A percentile compares a stretch with the other conserved stretches of the same genome.
Evolutionary conservation across 2,329 filamentous ascomycete species (phyloP).

Genomic region (Lachnellula cervina): DNA sequence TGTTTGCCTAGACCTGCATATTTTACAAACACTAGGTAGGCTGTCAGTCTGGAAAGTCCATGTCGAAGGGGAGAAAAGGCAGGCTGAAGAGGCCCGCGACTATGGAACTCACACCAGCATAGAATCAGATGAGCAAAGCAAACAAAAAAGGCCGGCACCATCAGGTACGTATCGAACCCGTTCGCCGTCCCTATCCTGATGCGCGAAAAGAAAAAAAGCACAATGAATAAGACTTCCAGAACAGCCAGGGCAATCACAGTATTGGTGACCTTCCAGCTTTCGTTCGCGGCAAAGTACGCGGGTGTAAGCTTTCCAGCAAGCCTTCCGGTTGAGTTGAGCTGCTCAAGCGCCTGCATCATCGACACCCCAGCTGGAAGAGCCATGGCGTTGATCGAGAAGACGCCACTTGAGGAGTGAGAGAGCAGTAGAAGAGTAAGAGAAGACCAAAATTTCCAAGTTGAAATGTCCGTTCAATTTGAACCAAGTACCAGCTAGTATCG

Average conservation of each 20-base stretch:
- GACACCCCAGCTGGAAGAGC: too few species aligned
- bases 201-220: neutral
- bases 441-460: too few species aligned
- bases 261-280: neutral
- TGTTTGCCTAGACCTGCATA: constrained; percentile 1
- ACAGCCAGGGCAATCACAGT: neutral
- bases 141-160: neutral
- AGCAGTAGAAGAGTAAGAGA: too few species aligned
- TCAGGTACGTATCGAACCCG: neutral
- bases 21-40: neutral
- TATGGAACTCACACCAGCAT: neutral
- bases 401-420: too few species aligned
- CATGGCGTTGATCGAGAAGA: too few species aligned
- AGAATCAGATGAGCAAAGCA: neutral
- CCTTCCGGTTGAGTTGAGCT: too few species aligned
- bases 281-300: too few species aligned
- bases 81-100: neutral
- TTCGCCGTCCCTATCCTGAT: neutral
- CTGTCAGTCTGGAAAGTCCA: neutral
- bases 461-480: too few species aligned
- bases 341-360: too few species aligned
- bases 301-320: too few species aligned
- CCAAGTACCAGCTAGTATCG: too few species aligned
- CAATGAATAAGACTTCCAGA: neutral
- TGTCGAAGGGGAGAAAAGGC: neutral